These are phyloP conservation scores for Dictyostelium brefeldianum DNA, from an alignment of 78 protist species.

Conservation along the genomic window DNA sequence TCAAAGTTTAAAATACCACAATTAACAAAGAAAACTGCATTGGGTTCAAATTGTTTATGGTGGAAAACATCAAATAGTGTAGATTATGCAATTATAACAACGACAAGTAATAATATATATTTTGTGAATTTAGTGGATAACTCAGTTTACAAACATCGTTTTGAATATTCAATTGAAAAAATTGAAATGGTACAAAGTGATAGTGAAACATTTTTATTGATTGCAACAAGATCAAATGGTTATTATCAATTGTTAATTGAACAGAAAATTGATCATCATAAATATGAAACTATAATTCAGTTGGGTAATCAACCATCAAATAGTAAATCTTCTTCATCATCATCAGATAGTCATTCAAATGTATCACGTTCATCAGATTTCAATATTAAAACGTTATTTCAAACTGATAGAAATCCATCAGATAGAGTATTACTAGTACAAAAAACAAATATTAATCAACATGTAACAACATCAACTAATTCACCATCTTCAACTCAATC, in stretches of 20 bases:
- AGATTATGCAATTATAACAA: slow-evolving; percentile 70
- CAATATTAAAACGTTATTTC: slow-evolving; percentile 34
- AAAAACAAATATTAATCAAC: slow-evolving; percentile 12
- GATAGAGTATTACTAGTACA: slow-evolving; percentile 12
- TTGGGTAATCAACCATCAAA: neutral
- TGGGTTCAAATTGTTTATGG: slow-evolving; percentile 76
- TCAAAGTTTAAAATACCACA: slow-evolving; percentile 56
- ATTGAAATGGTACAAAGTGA: slow-evolving; percentile 33
- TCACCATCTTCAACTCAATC: neutral
- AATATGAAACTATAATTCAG: slow-evolving; percentile 41
- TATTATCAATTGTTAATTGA: slow-evolving; percentile 64
- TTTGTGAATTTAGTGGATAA: slow-evolving; percentile 34
- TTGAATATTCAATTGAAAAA: slow-evolving; percentile 35
- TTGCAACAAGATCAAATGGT: slow-evolving; percentile 45
- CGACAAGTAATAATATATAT: slow-evolving; percentile 32
- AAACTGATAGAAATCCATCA: slow-evolving; percentile 32
- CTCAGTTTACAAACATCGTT: slow-evolving; percentile 12
- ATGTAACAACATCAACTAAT: neutral
- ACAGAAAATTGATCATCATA: slow-evolving; percentile 31
- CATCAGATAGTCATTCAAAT: neutral
- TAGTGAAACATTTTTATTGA: slow-evolving; percentile 48
- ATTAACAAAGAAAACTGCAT: slow-evolving; percentile 29
- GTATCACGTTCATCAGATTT: neutral
- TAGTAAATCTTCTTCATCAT: neutral
- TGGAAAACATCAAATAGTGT: slow-evolving; percentile 76